Conservation (phyloP, 345 rosid genomes). For the Euclidium syriacum region DNA sequence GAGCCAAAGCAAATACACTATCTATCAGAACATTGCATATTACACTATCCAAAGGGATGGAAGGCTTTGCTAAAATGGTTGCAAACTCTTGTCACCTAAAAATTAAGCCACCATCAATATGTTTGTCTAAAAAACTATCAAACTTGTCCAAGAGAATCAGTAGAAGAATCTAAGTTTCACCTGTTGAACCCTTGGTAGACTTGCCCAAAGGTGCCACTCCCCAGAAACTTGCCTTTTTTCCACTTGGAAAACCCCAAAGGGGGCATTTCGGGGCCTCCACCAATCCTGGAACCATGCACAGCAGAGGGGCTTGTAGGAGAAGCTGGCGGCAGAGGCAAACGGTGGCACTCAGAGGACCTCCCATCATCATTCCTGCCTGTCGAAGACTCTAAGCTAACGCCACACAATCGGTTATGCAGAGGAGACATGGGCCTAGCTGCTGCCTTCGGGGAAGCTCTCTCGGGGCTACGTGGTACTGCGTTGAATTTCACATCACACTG, state of each 20-base stretch:
- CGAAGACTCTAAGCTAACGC: conserved; percentile 55
- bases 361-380: conserved; percentile 57
- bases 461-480: conserved; percentile 47
- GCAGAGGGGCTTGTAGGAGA: conserved; percentile 82
- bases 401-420: conserved; percentile 49
- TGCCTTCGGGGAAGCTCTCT: conserved; percentile 46
- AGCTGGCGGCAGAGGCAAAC: conserved; percentile 87
- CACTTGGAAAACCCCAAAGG: conserved; percentile 48
- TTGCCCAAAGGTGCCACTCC: conserved; percentile 96
- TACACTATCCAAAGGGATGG: not conserved
- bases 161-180: conserved; percentile 29
- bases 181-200: conserved; percentile 94
- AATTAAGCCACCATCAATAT: not conserved
- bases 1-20: not conserved
- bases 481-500: conserved; percentile 37
- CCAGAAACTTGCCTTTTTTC: conserved; percentile 86
- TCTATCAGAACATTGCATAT: not conserved
- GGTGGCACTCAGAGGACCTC: conserved; percentile 62
- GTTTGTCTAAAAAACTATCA: not conserved
- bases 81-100: not conserved
- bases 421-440: conserved; percentile 78
- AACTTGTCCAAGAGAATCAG: not conserved
- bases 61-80: not conserved
- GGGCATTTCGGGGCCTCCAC: conserved; percentile 36
- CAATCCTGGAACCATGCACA: conserved; percentile 35